Percentiles rank a stretch among this genome's conserved stretches.
phyloP scores from a whole-genome alignment of 2,329 filamentous ascomycete genomes.

The Cladosporium sp. region DNA sequence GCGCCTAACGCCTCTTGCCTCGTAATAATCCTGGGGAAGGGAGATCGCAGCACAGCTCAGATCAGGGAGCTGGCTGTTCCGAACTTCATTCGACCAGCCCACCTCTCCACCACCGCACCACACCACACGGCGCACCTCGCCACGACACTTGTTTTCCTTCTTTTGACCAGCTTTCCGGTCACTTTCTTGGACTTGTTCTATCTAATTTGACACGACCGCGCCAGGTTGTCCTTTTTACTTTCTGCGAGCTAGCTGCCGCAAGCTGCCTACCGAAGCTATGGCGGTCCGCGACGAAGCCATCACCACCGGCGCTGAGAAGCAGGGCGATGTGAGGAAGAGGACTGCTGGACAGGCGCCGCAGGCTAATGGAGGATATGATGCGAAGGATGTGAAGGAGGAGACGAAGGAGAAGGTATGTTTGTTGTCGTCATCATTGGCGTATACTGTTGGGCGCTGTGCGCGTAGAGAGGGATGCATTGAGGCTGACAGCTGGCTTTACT shows the following conservation, averaged over 20 bases:
- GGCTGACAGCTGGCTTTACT: constrained; percentile 26
- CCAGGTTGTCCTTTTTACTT: not conserved
- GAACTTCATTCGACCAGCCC: constrained; percentile 12
- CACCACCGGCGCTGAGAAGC: constrained; percentile 45
- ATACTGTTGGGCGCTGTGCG: not conserved
- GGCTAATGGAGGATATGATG: constrained; percentile 38
- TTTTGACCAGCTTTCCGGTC: not conserved
- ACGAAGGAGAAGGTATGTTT: constrained; percentile 50
- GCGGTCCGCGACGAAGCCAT: constrained; percentile 29
- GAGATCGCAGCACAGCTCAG: constrained; percentile 13
- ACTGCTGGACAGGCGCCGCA: constrained; percentile 41
- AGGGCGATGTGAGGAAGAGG: constrained; percentile 50
- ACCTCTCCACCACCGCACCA: not conserved
- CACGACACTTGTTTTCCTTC: constrained; percentile 3
- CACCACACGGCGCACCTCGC: not conserved
- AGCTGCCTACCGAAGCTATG: constrained; percentile 30
- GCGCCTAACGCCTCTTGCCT: not conserved
- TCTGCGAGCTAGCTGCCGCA: not conserved
- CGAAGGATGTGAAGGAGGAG: constrained; percentile 45
- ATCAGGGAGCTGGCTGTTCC: constrained; percentile 9
- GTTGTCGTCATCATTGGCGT: not conserved
- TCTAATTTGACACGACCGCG: constrained; percentile 6
- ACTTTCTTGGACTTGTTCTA: not conserved
- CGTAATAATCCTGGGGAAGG: constrained; percentile 14
- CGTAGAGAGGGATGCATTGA: constrained; percentile 12